Conservation (phyloP, 2,329 filamentous ascomycete genomes). For the Trichophyton verrucosum region DNA sequence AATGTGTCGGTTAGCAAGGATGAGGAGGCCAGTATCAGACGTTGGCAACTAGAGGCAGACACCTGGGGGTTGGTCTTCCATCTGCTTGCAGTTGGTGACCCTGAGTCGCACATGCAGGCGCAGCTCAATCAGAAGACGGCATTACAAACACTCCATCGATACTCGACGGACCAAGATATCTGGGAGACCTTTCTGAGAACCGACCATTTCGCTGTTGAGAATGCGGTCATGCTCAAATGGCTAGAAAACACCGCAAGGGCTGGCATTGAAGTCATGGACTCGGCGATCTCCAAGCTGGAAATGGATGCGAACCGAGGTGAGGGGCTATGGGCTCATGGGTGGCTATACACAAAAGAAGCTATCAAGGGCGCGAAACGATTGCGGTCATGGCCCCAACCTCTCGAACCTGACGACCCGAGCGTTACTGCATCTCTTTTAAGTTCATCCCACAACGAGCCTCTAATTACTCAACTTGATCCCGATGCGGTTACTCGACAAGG, state of each 20-base stretch:
- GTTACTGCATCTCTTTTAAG: slow-evolving; percentile 46
- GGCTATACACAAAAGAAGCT: slow-evolving; percentile 78
- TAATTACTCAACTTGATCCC: slow-evolving; percentile 83
- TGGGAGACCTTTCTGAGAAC: slow-evolving; percentile 64
- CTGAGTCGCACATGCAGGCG: slow-evolving; percentile 30
- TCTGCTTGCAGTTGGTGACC: slow-evolving; percentile 59
- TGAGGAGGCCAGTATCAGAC: slow-evolving; percentile 38
- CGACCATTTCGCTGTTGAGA: slow-evolving; percentile 63
- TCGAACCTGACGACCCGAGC: slow-evolving; percentile 51
- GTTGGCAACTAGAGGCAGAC: slow-evolving; percentile 71
- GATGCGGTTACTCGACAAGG: slow-evolving; percentile 75
- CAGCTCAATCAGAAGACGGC: slow-evolving; percentile 29
- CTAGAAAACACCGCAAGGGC: slow-evolving; percentile 62
- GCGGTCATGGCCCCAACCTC: slow-evolving; percentile 51
- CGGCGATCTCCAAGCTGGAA: slow-evolving; percentile 63
- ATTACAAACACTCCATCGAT: slow-evolving; percentile 39
- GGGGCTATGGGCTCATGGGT: slow-evolving; percentile 74
- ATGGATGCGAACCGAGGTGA: slow-evolving; percentile 59
- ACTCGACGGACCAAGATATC: slow-evolving; percentile 48
- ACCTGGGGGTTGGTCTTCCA: slow-evolving; percentile 79
- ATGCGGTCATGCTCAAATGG: slow-evolving; percentile 72
- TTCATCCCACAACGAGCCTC: slow-evolving; percentile 46
- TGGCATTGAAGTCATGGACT: slow-evolving; percentile 58
- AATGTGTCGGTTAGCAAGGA: slow-evolving; percentile 19
- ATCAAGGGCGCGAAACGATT: slow-evolving; percentile 85